Conservation (phyloP, 1,284 basidiomycete species). For the Tylopilus sp. region DNA sequence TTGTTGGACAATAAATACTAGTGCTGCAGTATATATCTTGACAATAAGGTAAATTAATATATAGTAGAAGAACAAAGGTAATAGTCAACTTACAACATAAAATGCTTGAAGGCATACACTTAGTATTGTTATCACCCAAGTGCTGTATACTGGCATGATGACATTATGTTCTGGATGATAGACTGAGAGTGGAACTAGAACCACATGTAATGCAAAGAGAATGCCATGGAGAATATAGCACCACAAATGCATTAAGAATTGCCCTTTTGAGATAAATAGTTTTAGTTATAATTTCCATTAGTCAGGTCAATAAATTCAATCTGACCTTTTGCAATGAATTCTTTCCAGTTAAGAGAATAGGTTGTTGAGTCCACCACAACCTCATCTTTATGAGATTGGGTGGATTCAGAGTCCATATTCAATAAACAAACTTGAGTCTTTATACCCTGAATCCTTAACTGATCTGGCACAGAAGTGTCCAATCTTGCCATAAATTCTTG, state of each 20-base stretch:
- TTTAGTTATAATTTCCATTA: no score
- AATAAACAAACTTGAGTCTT: background rate
- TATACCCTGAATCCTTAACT: background rate
- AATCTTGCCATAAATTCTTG: background rate
- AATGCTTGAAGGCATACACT: background rate
- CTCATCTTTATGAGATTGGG: no score
- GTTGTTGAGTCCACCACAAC: no score
- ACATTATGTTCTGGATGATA: background rate
- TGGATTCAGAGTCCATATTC: no score
- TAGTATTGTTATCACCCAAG: background rate
- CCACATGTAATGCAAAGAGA: background rate
- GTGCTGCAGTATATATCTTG: slow-evolving; percentile 9
- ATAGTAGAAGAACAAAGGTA: background rate
- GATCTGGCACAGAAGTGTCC: background rate
- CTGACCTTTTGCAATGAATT: background rate
- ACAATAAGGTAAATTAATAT: background rate
- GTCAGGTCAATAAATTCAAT: no score
- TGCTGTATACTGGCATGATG: background rate
- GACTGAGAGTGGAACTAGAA: background rate
- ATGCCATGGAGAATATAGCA: background rate
- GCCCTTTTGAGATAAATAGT: background rate
- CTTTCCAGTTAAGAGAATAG: background rate
- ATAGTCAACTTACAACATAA: background rate
- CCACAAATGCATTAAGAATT: background rate
- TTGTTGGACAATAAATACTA: slow-evolving; percentile 9